Evolutionary conservation across 345 rosid genomes (phyloP).

Genomic region (Clarkia xantiana): DNA sequence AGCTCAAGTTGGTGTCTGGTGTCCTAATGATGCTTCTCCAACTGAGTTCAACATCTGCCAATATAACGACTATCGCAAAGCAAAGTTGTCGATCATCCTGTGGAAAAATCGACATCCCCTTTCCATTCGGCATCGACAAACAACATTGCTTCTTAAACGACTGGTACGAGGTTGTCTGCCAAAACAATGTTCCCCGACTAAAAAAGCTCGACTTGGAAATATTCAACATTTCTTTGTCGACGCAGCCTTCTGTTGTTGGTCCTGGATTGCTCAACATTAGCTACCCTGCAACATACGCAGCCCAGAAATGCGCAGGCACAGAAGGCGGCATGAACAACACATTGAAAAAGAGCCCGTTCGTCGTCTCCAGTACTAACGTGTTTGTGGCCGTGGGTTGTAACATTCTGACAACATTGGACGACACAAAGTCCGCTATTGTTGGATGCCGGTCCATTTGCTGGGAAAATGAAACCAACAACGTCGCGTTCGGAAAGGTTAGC

Average conservation of each 20-base stretch:
- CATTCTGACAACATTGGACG: too few species aligned
- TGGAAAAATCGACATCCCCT: background rate
- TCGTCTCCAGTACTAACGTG: background rate
- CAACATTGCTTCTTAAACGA: background rate
- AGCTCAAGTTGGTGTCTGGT: too few species aligned
- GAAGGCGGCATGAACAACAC: too few species aligned
- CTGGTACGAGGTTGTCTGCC: conserved; percentile 2
- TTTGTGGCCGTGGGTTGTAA: too few species aligned
- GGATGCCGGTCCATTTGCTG: background rate
- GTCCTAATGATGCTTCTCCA: too few species aligned
- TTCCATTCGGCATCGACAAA: background rate
- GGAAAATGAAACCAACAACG: too few species aligned
- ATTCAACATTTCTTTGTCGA: background rate
- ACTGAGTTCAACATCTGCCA: too few species aligned
- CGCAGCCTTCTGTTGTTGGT: too few species aligned
- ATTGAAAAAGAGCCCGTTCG: background rate
- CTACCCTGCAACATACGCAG: background rate
- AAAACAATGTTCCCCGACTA: background rate
- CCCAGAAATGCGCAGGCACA: background rate
- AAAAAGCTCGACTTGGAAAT: background rate
- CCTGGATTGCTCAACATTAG: background rate
- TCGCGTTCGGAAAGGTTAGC: background rate
- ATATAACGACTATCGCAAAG: too few species aligned
- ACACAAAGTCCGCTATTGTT: background rate
- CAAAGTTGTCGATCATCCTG: background rate